Percentiles rank a stretch among this genome's conserved stretches.
Conservation (phyloP, 805 yeast species). For the Ogataea nakhonphanomensis region DNA sequence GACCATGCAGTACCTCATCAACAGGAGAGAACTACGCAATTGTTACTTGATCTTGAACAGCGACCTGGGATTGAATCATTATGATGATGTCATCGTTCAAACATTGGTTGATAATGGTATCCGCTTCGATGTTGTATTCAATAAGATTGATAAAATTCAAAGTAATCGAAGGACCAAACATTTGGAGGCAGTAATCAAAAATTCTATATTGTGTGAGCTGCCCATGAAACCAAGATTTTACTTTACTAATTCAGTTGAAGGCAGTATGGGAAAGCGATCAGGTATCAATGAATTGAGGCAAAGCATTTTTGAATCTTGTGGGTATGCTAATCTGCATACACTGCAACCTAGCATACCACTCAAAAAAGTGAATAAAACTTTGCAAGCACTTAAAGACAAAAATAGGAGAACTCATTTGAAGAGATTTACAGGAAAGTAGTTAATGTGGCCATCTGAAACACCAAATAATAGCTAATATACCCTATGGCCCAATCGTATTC, state of each 20-base stretch:
- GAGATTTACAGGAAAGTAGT: not conserved
- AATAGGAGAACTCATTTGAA: not conserved
- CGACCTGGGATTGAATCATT: slow-evolving; percentile 52
- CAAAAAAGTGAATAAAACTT: slow-evolving; percentile 10
- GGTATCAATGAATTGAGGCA: slow-evolving; percentile 55
- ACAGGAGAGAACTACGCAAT: slow-evolving; percentile 50
- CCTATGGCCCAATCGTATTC: not conserved
- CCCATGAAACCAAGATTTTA: slow-evolving; percentile 39
- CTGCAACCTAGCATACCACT: slow-evolving; percentile 15
- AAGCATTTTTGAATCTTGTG: slow-evolving; percentile 53
- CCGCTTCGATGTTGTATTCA: slow-evolving; percentile 71
- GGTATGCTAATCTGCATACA: slow-evolving; percentile 23
- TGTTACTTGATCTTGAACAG: slow-evolving; percentile 64
- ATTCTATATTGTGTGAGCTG: slow-evolving; percentile 38
- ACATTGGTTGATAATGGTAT: slow-evolving; percentile 52
- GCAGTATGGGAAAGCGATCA: slow-evolving; percentile 32
- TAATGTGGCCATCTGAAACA: too few relatives aligned
- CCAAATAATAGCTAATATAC: not conserved
- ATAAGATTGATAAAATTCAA: slow-evolving; percentile 64
- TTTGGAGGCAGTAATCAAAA: slow-evolving; percentile 38
- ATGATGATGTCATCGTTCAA: slow-evolving; percentile 53
- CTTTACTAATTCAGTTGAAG: slow-evolving; percentile 49
- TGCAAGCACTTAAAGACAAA: slow-evolving; percentile 16
- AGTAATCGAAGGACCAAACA: slow-evolving; percentile 30
- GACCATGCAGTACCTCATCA: slow-evolving; percentile 57